Evolutionary conservation across 257 asterid species (phyloP).

Genomic region (Avicennia marina): DNA sequence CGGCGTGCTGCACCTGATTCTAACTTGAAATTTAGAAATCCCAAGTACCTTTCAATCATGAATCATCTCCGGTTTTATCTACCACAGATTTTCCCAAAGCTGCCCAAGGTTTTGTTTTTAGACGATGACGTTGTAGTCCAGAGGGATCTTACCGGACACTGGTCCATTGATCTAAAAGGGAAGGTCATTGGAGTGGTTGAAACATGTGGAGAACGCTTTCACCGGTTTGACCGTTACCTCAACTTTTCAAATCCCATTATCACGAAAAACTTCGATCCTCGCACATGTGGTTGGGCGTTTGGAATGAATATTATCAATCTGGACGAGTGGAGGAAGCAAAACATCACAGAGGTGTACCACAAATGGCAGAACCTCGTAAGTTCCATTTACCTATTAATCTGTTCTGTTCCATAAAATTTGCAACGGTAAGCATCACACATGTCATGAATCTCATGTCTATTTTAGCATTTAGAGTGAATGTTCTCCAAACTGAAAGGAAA

Average conservation of each 20-base stretch:
- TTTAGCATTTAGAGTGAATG: too few species aligned
- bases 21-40: slow-evolving; percentile 82
- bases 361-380: slow-evolving; percentile 91
- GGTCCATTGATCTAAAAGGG: slow-evolving; percentile 76
- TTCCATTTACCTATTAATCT: neutral
- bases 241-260: slow-evolving; percentile 88
- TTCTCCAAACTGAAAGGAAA: neutral
- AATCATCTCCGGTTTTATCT: slow-evolving; percentile 94
- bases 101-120: slow-evolving; percentile 75
- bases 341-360: slow-evolving; percentile 81
- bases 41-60: slow-evolving; percentile 92
- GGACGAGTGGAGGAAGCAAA: slow-evolving; percentile 69
- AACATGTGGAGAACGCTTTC: slow-evolving; percentile 94
- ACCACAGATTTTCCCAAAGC: slow-evolving; percentile 85
- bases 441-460: too few species aligned
- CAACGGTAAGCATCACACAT: too few species aligned
- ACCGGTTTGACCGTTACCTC: slow-evolving; percentile 87
- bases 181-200: slow-evolving; percentile 95
- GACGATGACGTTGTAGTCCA: slow-evolving; percentile 89
- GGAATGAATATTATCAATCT: slow-evolving; percentile 88
- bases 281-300: slow-evolving; percentile 98
- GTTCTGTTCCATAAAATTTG: neutral
- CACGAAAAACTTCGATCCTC: slow-evolving; percentile 57
- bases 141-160: slow-evolving; percentile 70
- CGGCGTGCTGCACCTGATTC: slow-evolving; percentile 74